Percentiles rank a stretch among this genome's conserved stretches.
These are phyloP conservation scores for Trypanosoma rangeli DNA, from an alignment of 208 protist genomes.

Conservation along the genomic window DNA sequence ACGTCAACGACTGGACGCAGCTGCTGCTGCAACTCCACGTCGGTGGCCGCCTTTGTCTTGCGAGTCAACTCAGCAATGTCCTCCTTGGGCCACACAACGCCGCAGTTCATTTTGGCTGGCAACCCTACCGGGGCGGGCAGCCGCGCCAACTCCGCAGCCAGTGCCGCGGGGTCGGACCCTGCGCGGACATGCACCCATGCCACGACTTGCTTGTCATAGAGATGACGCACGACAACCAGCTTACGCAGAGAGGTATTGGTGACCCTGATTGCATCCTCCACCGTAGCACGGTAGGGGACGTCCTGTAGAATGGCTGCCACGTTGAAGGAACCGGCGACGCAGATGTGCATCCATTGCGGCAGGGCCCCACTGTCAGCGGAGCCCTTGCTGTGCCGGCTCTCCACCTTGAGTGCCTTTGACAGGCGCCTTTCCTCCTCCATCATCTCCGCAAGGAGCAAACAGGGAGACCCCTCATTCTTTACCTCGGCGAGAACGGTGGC, in stretches of 20 bases:
- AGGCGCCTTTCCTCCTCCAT: conserved; percentile 70
- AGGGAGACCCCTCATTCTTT: conserved; percentile 43
- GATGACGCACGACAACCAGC: conserved; percentile 42
- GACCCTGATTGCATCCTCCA: conserved; percentile 51
- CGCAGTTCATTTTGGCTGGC: conserved; percentile 22
- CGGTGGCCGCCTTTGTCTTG: conserved; percentile 30
- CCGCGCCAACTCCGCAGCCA: conserved; percentile 31
- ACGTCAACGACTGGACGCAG: conserved; percentile 30
- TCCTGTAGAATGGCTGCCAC: conserved; percentile 49
- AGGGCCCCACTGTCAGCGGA: conserved; percentile 47
- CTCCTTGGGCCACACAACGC: conserved; percentile 72
- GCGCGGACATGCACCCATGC: conserved; percentile 60
- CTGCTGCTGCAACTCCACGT: conserved; percentile 1
- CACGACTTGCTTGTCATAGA: conserved; percentile 30
- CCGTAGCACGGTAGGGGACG: conserved; percentile 41
- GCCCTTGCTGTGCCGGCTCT: conserved; percentile 56
- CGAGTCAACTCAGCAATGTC: conserved; percentile 42
- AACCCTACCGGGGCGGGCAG: conserved; percentile 28
- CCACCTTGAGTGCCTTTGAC: conserved; percentile 46
- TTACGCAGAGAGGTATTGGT: conserved; percentile 26
- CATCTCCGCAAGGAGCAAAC: conserved; percentile 49
- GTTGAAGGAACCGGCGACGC: conserved; percentile 68
- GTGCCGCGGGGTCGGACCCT: conserved; percentile 30
- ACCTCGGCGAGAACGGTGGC: conserved; percentile 45
- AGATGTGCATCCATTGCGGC: conserved; percentile 58